Percentiles rank a stretch among this genome's conserved stretches.
Evolutionary conservation across 768 basidiomycete species (phyloP).

Genomic region (Suillus variegatus): DNA sequence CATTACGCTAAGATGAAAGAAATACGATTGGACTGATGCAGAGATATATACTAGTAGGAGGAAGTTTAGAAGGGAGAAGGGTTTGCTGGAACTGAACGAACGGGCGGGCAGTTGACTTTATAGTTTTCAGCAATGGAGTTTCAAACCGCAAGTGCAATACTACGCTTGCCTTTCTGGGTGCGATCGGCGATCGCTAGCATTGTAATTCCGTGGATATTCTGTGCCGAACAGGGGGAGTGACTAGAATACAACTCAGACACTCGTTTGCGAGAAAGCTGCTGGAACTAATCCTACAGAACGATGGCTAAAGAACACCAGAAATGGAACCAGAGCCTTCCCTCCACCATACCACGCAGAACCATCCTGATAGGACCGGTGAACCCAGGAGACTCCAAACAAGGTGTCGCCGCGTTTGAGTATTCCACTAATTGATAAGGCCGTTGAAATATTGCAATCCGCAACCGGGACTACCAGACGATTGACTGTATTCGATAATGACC

Average conservation of each 20-base stretch:
- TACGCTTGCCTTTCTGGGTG: neutral
- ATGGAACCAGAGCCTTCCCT: neutral
- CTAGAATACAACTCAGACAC: neutral
- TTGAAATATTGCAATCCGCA: neutral
- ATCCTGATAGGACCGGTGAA: neutral
- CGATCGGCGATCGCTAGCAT: neutral
- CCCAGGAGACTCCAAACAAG: neutral
- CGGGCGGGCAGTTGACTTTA: neutral
- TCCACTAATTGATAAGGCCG: neutral
- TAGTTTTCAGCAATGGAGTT: neutral
- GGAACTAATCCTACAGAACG: neutral
- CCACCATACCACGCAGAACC: neutral
- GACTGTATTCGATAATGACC: neutral
- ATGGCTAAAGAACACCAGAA: neutral
- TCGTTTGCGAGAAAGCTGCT: neutral
- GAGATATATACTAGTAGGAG: neutral
- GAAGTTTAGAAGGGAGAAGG: neutral
- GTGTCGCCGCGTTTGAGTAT: neutral
- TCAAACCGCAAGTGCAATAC: neutral
- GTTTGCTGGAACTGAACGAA: neutral
- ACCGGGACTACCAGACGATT: neutral
- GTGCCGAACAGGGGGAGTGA: neutral
- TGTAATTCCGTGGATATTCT: neutral
- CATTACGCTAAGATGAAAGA: neutral
- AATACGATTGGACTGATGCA: neutral